Conservation (phyloP, 2,329 filamentous ascomycete genomes). For the Alternaria gansuensis region DNA sequence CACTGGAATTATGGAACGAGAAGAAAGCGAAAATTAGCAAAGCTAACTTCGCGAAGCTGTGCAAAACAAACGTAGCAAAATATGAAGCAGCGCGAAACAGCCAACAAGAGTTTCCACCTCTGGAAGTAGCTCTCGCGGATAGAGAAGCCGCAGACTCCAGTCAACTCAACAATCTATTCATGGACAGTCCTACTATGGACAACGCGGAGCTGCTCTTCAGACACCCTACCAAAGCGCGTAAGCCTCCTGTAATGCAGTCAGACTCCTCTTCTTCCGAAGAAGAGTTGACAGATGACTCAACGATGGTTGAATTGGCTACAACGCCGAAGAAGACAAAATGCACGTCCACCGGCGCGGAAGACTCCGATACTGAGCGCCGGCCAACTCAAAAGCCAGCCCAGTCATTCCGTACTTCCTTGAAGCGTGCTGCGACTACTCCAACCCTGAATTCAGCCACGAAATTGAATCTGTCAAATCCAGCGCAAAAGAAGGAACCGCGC, state of each 20-base stretch:
- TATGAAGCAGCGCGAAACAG: constrained; percentile 21
- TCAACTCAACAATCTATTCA: constrained; percentile 23
- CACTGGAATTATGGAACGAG: constrained; percentile 3
- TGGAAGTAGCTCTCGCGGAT: background rate
- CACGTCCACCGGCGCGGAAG: background rate
- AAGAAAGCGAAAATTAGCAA: constrained; percentile 4
- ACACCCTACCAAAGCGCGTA: constrained; percentile 16
- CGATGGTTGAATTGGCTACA: constrained; percentile 15
- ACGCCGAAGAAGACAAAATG: constrained; percentile 8
- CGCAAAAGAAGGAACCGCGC: background rate
- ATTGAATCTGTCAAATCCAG: background rate
- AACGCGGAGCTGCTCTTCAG: background rate
- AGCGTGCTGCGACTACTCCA: background rate
- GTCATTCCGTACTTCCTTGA: background rate
- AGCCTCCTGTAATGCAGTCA: constrained; percentile 30
- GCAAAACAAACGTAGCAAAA: constrained; percentile 28
- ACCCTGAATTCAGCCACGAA: constrained; percentile 2
- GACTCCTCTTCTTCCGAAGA: constrained; percentile 25
- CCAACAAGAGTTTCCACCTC: constrained; percentile 3
- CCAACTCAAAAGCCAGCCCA: constrained; percentile 2
- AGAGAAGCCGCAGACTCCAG: constrained; percentile 8
- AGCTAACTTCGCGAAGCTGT: constrained; percentile 1
- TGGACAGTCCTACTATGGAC: background rate
- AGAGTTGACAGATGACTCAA: constrained; percentile 17
- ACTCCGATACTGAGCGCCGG: background rate